phyloP scores from a whole-genome alignment of 2,329 filamentous ascomycete species.

The Leptosphaerulina australis region DNA sequence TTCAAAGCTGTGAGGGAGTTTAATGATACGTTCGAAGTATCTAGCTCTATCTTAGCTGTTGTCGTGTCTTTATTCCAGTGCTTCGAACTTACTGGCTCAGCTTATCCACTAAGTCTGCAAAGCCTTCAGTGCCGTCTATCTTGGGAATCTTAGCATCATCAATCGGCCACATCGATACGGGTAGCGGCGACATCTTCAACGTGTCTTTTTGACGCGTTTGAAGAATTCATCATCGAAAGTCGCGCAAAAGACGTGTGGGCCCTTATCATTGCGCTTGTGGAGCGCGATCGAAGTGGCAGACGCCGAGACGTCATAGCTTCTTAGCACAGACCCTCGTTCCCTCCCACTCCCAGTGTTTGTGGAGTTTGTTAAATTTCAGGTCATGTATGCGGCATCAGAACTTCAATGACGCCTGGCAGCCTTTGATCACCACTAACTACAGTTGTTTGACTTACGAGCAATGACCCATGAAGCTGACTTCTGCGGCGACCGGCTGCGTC shows the following conservation, averaged over 20 bases:
- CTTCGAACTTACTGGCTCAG: constrained; percentile 54
- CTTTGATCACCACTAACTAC: neutral
- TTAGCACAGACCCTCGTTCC: constrained; percentile 13
- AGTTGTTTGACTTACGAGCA: neutral
- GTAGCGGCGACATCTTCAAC: constrained; percentile 35
- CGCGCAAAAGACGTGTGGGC: constrained; percentile 16
- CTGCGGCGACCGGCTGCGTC: constrained; percentile 31
- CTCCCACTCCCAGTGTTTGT: neutral
- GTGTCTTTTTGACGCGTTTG: constrained; percentile 9
- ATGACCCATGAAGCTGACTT: constrained; percentile 37
- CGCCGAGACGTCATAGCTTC: constrained; percentile 25
- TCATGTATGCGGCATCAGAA: neutral
- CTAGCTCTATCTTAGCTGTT: constrained; percentile 33
- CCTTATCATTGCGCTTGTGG: constrained; percentile 16
- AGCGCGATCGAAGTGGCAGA: neutral
- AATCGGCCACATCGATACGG: constrained; percentile 37
- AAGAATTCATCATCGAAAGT: constrained; percentile 10
- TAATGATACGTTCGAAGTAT: constrained; percentile 61
- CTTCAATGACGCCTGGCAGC: neutral
- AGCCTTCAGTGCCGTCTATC: constrained; percentile 64
- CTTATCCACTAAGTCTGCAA: constrained; percentile 70
- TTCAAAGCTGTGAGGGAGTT: constrained; percentile 72
- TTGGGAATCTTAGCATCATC: constrained; percentile 57
- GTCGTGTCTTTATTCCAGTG: constrained; percentile 4
- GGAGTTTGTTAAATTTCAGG: neutral